Evolutionary conservation across 345 rosid species (phyloP), one percentile per base, ranked within the genome.

Genomic region (Passiflora organensis): DNA sequence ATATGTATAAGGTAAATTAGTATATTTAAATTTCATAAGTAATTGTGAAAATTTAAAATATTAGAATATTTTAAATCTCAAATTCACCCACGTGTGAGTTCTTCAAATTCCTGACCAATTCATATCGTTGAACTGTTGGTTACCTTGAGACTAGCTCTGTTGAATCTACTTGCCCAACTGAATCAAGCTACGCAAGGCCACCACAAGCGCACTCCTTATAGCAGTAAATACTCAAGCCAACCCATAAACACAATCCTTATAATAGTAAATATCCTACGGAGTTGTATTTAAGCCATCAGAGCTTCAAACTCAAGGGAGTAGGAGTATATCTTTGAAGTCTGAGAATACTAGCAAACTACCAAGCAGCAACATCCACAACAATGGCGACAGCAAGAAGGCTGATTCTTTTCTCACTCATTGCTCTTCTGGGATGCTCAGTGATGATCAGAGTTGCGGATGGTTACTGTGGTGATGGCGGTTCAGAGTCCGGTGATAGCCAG

Each of bases 381-480:
- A 65, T 65, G 72, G 61, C 39, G 17, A 17, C 37, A 24, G 16
- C 66, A 4, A 68, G 67, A 68, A 54, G 75, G 53, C 17, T 57
- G 17, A 11, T 60, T 19, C 16, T 48, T 1, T 46, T 49, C 3
- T 53, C 55, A 24, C 19, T 72, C 32, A 22, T 51, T 8, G 32
- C 60, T 5, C 50, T 76, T 2, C 4, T 63, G 42, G 39, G 56
- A 10, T 45, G 39, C 48, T 60, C 70, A 6, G n/a, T 68, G 43
- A 44, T 68, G 25, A 56, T 61, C 36, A 59, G 42, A 50, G 48
- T 41, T 0, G 45, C 25, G 14, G 21, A 56, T 3, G 59, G 66
- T 6, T 50, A 36, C 1, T 36, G 58, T 8, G 58, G 65, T 8
- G 42, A 8, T 5, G 13, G 9, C 2, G 14, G 34, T 12, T 10